A percentile compares a stretch with the other conserved stretches of the same genome.
Conservation (phyloP, 257 asterid genomes). For the Solanum chmielewskii region DNA sequence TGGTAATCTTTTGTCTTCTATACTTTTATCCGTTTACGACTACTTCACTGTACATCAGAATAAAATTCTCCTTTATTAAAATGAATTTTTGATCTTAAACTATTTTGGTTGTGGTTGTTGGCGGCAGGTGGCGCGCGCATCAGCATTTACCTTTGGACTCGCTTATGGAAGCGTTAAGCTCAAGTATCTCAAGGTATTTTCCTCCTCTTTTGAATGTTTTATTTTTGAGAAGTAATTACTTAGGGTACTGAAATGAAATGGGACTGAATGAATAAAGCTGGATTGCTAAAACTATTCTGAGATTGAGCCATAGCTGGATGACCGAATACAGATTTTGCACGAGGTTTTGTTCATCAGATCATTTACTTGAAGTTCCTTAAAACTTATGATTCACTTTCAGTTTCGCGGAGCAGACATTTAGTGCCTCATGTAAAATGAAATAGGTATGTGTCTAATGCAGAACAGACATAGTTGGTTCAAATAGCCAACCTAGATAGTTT, state of each 20-base stretch:
- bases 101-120: not conserved
- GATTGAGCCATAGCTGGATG: not conserved
- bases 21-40: not conserved
- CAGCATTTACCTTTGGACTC: conserved; percentile 24
- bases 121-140: conserved; percentile 23
- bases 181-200: conserved; percentile 29
- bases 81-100: not conserved
- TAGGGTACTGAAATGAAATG: not conserved
- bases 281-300: not conserved
- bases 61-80: not conserved
- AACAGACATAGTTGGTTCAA: not conserved
- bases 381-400: not conserved
- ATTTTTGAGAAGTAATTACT: not conserved
- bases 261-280: not conserved
- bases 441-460: not conserved
- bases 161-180: conserved; percentile 33
- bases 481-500: not conserved
- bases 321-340: not conserved
- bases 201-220: not conserved
- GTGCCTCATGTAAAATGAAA: not conserved
- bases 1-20: conserved; percentile 6
- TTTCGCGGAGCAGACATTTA: not conserved
- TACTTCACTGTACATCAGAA: not conserved
- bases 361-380: not conserved
- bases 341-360: not conserved